Conservation (phyloP, 164 flowering plant genomes). For the Taxillus chinensis region DNA sequence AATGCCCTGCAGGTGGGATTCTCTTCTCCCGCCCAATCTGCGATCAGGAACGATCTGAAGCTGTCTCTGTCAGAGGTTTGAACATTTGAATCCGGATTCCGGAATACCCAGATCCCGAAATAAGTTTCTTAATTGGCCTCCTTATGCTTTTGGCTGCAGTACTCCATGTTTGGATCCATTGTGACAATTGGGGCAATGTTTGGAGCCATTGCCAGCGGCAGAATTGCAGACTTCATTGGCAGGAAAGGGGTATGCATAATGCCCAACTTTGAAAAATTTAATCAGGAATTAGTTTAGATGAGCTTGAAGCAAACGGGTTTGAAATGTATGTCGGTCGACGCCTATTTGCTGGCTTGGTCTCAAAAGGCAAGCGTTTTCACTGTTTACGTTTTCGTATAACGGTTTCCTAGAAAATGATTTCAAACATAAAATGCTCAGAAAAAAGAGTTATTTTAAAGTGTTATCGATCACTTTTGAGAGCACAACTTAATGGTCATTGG, state of each 20-base stretch:
- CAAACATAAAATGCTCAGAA: too few relatives aligned
- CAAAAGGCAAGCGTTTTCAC: too few relatives aligned
- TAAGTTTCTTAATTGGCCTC: background rate
- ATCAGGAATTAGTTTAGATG: too few relatives aligned
- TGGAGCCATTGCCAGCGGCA: conserved; percentile 57
- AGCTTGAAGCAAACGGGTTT: too few relatives aligned
- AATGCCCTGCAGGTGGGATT: conserved; percentile 42
- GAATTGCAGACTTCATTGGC: conserved; percentile 46
- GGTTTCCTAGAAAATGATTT: too few relatives aligned
- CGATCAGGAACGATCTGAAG: conserved; percentile 38
- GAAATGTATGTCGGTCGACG: too few relatives aligned
- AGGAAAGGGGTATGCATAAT: conserved; percentile 44
- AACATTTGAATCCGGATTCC: background rate
- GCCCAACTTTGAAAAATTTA: background rate
- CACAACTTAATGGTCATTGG: too few relatives aligned
- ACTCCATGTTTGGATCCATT: conserved; percentile 56
- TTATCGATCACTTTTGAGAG: too few relatives aligned
- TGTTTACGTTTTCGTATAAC: too few relatives aligned
- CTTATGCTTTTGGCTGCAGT: conserved; percentile 18
- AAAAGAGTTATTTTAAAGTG: too few relatives aligned
- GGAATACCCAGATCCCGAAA: background rate
- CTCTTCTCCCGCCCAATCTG: conserved; percentile 53
- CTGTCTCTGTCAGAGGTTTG: conserved; percentile 42
- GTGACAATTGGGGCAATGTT: conserved; percentile 64
- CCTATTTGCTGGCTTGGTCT: too few relatives aligned